Percentiles rank a stretch among this genome's conserved stretches.
phyloP scores from a whole-genome alignment of 2,329 filamentous ascomycete species.

The Xylaria digitata region DNA sequence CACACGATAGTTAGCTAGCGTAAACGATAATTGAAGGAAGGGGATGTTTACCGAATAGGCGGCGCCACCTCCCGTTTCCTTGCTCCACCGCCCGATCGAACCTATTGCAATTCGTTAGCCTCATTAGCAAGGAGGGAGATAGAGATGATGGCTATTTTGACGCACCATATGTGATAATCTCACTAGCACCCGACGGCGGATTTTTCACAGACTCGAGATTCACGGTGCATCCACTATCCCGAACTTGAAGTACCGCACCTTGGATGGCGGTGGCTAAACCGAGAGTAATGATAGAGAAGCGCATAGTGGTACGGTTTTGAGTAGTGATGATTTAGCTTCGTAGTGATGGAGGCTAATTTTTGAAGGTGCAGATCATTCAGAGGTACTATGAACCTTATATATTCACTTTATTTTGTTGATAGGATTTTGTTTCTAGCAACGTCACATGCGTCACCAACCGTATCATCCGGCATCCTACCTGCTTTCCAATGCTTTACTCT shows the following conservation, averaged over 20 bases:
- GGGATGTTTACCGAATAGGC: constrained; percentile 11
- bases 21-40: neutral
- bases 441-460: neutral
- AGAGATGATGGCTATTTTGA: neutral
- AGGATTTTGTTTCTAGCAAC: neutral
- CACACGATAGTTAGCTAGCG: neutral
- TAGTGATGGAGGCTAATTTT: neutral
- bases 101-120: constrained; percentile 2
- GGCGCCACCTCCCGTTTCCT: constrained; percentile 1
- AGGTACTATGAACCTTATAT: neutral
- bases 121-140: neutral
- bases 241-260: constrained; percentile 3
- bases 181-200: neutral
- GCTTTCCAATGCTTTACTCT: no score
- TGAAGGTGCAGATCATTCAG: neutral
- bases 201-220: constrained; percentile 9
- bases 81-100: constrained; percentile 11
- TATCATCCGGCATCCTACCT: no score
- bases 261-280: constrained; percentile 8
- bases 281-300: constrained; percentile 15
- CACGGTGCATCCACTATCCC: constrained; percentile 24
- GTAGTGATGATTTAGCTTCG: neutral
- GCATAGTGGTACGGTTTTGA: neutral
- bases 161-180: constrained; percentile 17
- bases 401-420: neutral